Percentiles rank a stretch among this genome's conserved stretches.
Evolutionary conservation across 2,329 filamentous ascomycete species (phyloP).

Genomic region (Ramularia endophylla): DNA sequence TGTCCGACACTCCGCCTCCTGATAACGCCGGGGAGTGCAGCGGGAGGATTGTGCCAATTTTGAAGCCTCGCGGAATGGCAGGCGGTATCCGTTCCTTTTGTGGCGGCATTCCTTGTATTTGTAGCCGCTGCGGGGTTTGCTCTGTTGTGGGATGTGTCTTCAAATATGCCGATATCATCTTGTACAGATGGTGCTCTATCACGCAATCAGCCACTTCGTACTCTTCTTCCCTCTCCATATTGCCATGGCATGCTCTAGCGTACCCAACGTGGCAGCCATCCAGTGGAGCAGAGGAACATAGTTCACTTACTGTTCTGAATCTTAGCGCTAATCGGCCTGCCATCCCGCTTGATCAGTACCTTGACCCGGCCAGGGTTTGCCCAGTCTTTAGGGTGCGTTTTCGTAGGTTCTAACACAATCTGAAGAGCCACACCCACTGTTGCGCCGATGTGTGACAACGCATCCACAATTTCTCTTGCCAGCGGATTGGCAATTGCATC

Average conservation of each 20-base stretch:
- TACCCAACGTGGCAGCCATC: too few species aligned
- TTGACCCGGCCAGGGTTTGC: constrained; percentile 88
- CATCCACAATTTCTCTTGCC: constrained; percentile 81
- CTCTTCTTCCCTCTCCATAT: too few species aligned
- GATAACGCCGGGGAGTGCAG: constrained; percentile 84
- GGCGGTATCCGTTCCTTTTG: constrained; percentile 55
- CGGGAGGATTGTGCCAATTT: constrained; percentile 76
- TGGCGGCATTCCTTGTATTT: constrained; percentile 69
- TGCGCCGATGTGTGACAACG: constrained; percentile 59
- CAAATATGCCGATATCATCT: constrained; percentile 71
- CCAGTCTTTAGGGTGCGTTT: constrained; percentile 96
- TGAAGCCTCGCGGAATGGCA: constrained; percentile 73
- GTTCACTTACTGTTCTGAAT: constrained; percentile 61
- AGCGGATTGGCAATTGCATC: constrained; percentile 79
- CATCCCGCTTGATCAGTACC: constrained; percentile 63
- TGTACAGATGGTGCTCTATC: constrained; percentile 83
- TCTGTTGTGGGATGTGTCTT: constrained; percentile 71
- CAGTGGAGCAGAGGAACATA: too few species aligned
- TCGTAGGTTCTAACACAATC: constrained; percentile 81
- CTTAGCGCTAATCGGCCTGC: constrained; percentile 41
- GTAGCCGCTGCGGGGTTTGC: constrained; percentile 62
- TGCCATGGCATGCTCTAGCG: too few species aligned
- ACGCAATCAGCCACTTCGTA: too few species aligned
- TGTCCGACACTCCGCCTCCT: constrained; percentile 89
- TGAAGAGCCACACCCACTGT: constrained; percentile 45